These are phyloP conservation scores for Emergomyces pasteurianus DNA, from an alignment of 2,329 filamentous ascomycete species.

Conservation along the genomic window DNA sequence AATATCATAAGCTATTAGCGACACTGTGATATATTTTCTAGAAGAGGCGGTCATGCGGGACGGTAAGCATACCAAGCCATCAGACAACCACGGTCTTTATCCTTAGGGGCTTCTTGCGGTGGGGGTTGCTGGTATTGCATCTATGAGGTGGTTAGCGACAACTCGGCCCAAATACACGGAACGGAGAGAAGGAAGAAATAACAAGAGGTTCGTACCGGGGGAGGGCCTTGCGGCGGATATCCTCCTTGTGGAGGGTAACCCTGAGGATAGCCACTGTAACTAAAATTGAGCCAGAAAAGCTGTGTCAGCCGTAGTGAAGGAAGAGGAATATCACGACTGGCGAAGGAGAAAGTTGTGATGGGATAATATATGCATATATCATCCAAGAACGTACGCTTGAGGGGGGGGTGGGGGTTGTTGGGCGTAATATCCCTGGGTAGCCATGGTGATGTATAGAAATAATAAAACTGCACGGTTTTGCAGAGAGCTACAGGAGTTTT, in stretches of 20 bases:
- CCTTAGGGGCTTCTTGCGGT: constrained; percentile 20
- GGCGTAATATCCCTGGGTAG: constrained; percentile 31
- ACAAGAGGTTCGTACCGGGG: constrained; percentile 15
- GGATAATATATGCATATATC: background rate
- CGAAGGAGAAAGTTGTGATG: background rate
- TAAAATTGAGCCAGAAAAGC: background rate
- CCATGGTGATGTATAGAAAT: constrained; percentile 20
- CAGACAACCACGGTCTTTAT: constrained; percentile 41
- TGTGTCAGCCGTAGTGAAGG: background rate
- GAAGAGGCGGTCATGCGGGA: constrained; percentile 6
- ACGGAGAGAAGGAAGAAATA: background rate
- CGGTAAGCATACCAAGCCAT: constrained; percentile 33
- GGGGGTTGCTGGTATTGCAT: constrained; percentile 42
- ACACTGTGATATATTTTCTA: background rate
- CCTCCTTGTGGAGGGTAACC: constrained; percentile 5
- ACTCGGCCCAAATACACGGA: background rate
- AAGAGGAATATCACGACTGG: background rate
- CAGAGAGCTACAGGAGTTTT: background rate
- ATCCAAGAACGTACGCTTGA: constrained; percentile 6
- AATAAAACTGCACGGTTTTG: background rate
- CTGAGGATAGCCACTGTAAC: constrained; percentile 18
- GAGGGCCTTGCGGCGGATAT: constrained; percentile 20
- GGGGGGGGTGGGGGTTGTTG: constrained; percentile 11
- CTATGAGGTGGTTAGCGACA: constrained; percentile 11
- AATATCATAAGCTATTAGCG: background rate